Conservation (phyloP, 768 basidiomycete species). For the Gloeophyllum trabeum region DNA sequence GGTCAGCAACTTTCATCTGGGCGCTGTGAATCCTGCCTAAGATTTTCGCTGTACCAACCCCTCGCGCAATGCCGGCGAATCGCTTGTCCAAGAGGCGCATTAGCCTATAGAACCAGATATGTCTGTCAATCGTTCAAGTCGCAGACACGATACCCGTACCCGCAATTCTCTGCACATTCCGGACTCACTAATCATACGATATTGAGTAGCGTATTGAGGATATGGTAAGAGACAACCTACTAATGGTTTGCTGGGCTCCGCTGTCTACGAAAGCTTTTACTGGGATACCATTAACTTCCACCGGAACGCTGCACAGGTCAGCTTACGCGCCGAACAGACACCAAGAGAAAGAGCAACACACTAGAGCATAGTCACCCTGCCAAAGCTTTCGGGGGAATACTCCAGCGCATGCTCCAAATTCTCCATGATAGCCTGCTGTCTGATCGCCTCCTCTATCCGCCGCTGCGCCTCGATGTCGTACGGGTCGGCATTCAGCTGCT, state of each 20-base stretch:
- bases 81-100: constrained; percentile 89
- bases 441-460: constrained; percentile 88
- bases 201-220: constrained; percentile 2
- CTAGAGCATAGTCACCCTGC: constrained; percentile 95
- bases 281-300: constrained; percentile 85
- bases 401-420: constrained; percentile 93
- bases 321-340: constrained; percentile 3
- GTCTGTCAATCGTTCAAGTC: constrained; percentile 3
- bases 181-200: constrained; percentile 59
- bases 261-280: constrained; percentile 98
- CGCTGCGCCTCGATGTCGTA: constrained; percentile 87
- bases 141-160: constrained; percentile 34
- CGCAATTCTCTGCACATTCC: constrained; percentile 84
- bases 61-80: constrained; percentile 82
- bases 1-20: constrained; percentile 78
- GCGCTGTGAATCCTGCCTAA: constrained; percentile 91
- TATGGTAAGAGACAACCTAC: constrained; percentile 34
- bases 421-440: constrained; percentile 82
- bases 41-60: constrained; percentile 92
- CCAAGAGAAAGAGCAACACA: constrained; percentile 21
- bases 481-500: constrained; percentile 73
- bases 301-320: constrained; percentile 48
- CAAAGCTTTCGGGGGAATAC: constrained; percentile 88
- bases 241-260: constrained; percentile 94
- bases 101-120: constrained; percentile 34